A percentile compares a stretch with the other conserved stretches of the same genome.
These are phyloP conservation scores for Paragyromitra xinjiangensis DNA, from an alignment of 495 filamentous ascomycete genomes.

Conservation along the genomic window DNA sequence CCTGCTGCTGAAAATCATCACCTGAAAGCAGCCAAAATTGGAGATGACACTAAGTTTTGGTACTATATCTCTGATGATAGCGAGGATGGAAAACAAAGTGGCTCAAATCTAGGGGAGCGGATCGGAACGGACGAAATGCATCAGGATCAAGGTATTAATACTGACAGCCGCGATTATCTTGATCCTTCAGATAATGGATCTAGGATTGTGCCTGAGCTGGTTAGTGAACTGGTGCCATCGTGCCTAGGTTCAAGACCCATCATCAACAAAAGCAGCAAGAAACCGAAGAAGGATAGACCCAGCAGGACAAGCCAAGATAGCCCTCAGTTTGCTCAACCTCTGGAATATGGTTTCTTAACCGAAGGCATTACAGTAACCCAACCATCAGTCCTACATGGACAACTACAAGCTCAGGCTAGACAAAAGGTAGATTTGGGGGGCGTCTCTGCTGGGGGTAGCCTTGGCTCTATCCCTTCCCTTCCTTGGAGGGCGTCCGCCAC, in stretches of 20 bases:
- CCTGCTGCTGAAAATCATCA: slow-evolving; percentile 16
- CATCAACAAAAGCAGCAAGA: not conserved
- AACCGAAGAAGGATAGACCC: not conserved
- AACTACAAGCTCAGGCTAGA: not conserved
- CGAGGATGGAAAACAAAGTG: slow-evolving; percentile 23
- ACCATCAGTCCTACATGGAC: not conserved
- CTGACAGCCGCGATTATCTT: not conserved
- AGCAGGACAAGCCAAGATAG: not conserved
- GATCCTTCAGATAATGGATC: not conserved
- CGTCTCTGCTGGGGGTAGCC: not conserved
- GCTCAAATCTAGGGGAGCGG: slow-evolving; percentile 15
- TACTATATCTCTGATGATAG: slow-evolving; percentile 48
- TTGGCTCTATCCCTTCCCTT: slow-evolving; percentile 27
- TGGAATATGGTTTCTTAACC: not conserved
- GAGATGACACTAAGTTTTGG: slow-evolving; percentile 47
- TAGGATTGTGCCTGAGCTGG: not conserved
- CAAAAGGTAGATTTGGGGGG: not conserved
- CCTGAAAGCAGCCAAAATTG: slow-evolving; percentile 31
- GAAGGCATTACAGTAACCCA: not conserved
- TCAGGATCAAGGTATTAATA: not conserved
- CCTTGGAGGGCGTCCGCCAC: slow-evolving; percentile 16
- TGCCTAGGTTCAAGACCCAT: not conserved
- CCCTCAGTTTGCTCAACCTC: not conserved
- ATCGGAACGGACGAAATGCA: slow-evolving; percentile 1
- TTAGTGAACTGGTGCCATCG: slow-evolving; percentile 6